Evolutionary conservation across 352 stramenopile species (phyloP).

Genomic region (Phytophthora meadii): DNA sequence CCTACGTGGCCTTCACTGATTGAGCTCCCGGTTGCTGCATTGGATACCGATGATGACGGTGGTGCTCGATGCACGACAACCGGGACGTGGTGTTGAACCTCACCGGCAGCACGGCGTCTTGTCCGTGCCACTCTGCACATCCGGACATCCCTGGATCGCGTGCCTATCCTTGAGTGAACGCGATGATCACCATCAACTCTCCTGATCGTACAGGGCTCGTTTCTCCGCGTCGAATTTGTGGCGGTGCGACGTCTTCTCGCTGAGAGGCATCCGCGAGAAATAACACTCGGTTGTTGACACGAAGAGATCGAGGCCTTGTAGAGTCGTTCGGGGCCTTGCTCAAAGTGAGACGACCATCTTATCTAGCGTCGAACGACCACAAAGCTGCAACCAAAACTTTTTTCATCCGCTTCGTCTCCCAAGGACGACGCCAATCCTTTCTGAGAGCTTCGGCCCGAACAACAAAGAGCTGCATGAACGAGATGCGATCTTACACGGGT

Average conservation of each 20-base stretch:
- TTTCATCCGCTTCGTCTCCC: constrained; percentile 24
- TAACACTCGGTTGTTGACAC: constrained; percentile 25
- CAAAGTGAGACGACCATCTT: constrained; percentile 3
- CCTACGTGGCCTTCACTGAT: no score
- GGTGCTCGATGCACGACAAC: constrained; percentile 14
- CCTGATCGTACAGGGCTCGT: constrained; percentile 19
- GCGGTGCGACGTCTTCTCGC: constrained; percentile 24
- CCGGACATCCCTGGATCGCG: constrained; percentile 28
- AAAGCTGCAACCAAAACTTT: constrained; percentile 12
- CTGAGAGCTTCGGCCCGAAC: constrained; percentile 11
- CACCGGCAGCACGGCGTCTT: constrained; percentile 1
- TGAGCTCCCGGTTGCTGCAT: no score
- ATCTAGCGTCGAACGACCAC: neutral
- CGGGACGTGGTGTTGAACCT: constrained; percentile 34
- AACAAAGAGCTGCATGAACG: neutral
- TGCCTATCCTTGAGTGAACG: constrained; percentile 10
- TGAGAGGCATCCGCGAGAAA: constrained; percentile 31
- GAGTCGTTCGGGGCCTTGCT: constrained; percentile 4
- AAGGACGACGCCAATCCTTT: constrained; percentile 18
- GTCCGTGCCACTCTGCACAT: constrained; percentile 27
- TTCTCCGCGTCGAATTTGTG: constrained; percentile 36
- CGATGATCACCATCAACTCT: constrained; percentile 26
- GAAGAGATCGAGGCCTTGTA: constrained; percentile 11
- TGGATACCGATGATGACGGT: no score
- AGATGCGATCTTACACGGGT: constrained; percentile 7